Conservation (phyloP, 108 stramenopile species). For the Pinguiococcus pyrenoidosus region DNA sequence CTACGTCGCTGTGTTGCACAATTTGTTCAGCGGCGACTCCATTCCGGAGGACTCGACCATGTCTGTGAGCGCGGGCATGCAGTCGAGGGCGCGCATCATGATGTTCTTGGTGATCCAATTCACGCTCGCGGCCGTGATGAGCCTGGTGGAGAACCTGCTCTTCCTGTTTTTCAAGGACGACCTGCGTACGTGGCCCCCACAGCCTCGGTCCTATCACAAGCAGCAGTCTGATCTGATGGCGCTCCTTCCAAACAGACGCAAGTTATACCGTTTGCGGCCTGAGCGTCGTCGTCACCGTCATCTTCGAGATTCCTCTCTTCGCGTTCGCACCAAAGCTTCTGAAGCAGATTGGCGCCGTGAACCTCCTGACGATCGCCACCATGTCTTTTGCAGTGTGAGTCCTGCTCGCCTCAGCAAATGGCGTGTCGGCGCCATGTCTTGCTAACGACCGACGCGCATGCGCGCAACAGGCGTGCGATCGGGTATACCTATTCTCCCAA, state of each 20-base stretch:
- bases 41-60: too few species aligned
- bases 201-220: too few species aligned
- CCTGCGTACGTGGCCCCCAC: background rate
- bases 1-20: too few species aligned
- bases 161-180: constrained; percentile 12
- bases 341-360: background rate
- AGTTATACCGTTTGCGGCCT: background rate
- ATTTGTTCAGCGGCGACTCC: too few species aligned
- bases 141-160: constrained; percentile 3
- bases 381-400: too few species aligned
- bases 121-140: background rate
- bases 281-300: constrained; percentile 7
- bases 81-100: too few species aligned
- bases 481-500: constrained; percentile 6
- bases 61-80: too few species aligned
- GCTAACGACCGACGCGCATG: too few species aligned
- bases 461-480: background rate
- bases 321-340: background rate
- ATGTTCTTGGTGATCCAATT: background rate
- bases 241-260: too few species aligned
- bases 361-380: background rate
- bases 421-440: too few species aligned
- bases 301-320: constrained; percentile 13
- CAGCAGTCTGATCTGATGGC: too few species aligned
- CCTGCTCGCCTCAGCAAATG: too few species aligned